Percentiles rank a stretch among this genome's conserved stretches.
These are phyloP conservation scores for Ophiostoma montium DNA, from an alignment of 2,329 filamentous ascomycete species.

Conservation along the genomic window DNA sequence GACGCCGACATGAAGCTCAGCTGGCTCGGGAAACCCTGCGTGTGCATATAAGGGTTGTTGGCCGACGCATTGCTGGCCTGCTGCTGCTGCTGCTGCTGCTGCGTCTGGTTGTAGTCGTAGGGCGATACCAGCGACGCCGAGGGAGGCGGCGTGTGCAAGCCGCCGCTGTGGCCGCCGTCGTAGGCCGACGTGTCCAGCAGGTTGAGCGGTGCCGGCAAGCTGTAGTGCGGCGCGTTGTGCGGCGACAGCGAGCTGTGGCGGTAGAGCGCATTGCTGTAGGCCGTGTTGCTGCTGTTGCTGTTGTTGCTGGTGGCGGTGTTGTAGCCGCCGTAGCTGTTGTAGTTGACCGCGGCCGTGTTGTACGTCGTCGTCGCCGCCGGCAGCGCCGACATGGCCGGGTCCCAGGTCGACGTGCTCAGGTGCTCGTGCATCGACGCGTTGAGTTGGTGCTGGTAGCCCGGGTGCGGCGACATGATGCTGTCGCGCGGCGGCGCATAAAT, in stretches of 20 bases:
- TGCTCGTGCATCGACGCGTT: constrained; percentile 44
- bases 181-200: constrained; percentile 33
- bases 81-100: constrained; percentile 5
- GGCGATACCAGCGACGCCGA: constrained; percentile 35
- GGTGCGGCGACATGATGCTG: constrained; percentile 39
- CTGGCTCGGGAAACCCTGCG: constrained; percentile 18
- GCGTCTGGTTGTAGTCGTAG: constrained; percentile 18
- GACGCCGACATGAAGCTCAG: constrained; percentile 25
- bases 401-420: constrained; percentile 23
- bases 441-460: constrained; percentile 35
- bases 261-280: constrained; percentile 3
- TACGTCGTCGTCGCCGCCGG: constrained; percentile 13
- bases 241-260: constrained; percentile 10
- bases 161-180: constrained; percentile 14
- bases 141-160: constrained; percentile 42
- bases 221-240: constrained; percentile 6
- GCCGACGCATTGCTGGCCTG: neutral
- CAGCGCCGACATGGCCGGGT: constrained; percentile 22
- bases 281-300: constrained; percentile 4
- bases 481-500: constrained; percentile 22
- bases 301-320: constrained; percentile 8
- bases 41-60: constrained; percentile 8
- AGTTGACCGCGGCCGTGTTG: neutral
- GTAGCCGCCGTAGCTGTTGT: neutral
- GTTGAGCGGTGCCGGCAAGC: constrained; percentile 16